Evolutionary conservation across 2,329 filamentous ascomycete genomes (phyloP).

Genomic region (Dactylellina parvicollis): DNA sequence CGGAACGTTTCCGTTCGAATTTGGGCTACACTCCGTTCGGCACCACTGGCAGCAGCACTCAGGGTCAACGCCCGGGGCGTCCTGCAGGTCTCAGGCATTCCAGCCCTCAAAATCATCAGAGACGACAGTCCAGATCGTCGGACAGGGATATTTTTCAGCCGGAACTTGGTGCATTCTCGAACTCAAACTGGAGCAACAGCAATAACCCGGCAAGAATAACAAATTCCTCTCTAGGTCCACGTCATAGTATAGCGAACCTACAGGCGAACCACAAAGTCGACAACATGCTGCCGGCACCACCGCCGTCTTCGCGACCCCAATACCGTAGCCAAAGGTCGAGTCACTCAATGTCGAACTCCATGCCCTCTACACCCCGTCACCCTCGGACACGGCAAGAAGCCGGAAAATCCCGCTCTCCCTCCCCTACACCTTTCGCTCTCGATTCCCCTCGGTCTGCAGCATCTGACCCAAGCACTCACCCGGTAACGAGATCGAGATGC

Average conservation of each 20-base stretch:
- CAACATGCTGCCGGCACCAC: constrained; percentile 25
- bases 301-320: constrained; percentile 56
- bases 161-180: constrained; percentile 27
- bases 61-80: constrained; percentile 44
- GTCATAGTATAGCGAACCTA: constrained; percentile 49
- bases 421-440: constrained; percentile 75
- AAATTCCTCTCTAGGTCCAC: constrained; percentile 40
- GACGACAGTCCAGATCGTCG: constrained; percentile 47
- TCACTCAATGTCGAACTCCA: constrained; percentile 78
- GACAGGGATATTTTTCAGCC: constrained; percentile 47
- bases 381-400: constrained; percentile 76
- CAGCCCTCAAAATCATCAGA: constrained; percentile 50
- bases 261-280: constrained; percentile 40
- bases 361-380: constrained; percentile 92
- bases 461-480: constrained; percentile 79
- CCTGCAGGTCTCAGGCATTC: constrained; percentile 47
- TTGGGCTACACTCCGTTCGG: constrained; percentile 32
- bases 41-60: constrained; percentile 9
- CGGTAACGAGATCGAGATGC: constrained; percentile 76
- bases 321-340: constrained; percentile 63
- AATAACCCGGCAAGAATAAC: constrained; percentile 26
- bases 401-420: constrained; percentile 77
- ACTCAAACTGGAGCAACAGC: constrained; percentile 41
- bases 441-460: constrained; percentile 90
- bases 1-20: constrained; percentile 43